Percentiles rank a stretch among this genome's conserved stretches.
These are phyloP conservation scores for Lathyrus sativus DNA, from an alignment of 306 rosid genomes.

Conservation along the genomic window DNA sequence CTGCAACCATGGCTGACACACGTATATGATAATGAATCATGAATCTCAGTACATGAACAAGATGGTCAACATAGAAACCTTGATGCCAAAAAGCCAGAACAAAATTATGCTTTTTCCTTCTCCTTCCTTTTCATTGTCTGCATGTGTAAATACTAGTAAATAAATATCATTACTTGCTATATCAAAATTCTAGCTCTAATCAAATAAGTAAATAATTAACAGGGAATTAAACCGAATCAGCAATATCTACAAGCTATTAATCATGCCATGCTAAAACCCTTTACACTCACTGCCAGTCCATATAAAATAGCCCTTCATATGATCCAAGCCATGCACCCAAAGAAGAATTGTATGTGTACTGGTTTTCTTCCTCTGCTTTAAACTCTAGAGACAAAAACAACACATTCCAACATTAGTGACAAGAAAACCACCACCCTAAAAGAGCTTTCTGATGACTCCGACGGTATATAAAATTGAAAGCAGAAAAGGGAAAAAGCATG, in stretches of 20 bases:
- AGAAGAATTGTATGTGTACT: conserved; percentile 34
- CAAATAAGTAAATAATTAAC: not conserved
- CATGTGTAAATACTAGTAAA: not conserved
- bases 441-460: not conserved
- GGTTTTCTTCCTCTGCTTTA: conserved; percentile 36
- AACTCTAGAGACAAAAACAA: conserved; percentile 41
- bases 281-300: conserved; percentile 51
- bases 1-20: not conserved
- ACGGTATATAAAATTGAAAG: conserved; percentile 11
- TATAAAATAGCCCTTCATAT: conserved; percentile 66
- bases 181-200: conserved; percentile 21
- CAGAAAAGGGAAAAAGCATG: conserved; percentile 28
- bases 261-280: conserved; percentile 11
- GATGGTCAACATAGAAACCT: conserved; percentile 18
- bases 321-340: conserved; percentile 88
- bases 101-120: not conserved
- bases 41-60: conserved; percentile 10
- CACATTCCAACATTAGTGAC: conserved; percentile 25
- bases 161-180: not conserved
- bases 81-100: conserved; percentile 8
- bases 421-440: conserved; percentile 9
- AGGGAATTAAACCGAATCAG: conserved; percentile 1
- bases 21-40: not conserved
- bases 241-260: conserved; percentile 31
- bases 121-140: not conserved